Evolutionary conservation across 148 eudicot genomes (phyloP), one percentile per base, ranked within the genome.

Genomic region (Beta vulgaris): DNA sequence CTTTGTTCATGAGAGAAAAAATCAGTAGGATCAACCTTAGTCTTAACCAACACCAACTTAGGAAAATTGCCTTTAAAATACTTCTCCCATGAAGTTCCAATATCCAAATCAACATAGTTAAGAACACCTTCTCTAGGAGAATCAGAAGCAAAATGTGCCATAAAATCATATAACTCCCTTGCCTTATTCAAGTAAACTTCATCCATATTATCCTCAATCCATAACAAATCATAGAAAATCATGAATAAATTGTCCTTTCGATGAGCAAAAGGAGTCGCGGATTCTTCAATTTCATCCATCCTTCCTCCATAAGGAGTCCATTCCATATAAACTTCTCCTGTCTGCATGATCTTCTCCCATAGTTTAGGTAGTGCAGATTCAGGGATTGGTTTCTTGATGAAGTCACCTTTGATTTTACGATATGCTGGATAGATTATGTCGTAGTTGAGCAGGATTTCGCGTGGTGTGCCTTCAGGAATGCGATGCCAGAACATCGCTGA

Each of bases 1-100:
- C 74, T 71, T 40, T 71, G 62, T 12, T 71, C 46, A 55, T 71
- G 74, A 21, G 74, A 54, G 74, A 71, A 71, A 53, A 71, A 71
- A 55, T 71, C 74, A 15, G 74, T 71, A 35, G 62, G 74, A 54
- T 71, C 74, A 55, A 71, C 74, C 34, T 18, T 54, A 35, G 63
- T 71, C 26, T 71, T 71, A 18, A 71, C 63, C 74, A 6, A 54
- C 7, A 71, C 74, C 29, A 71, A 71, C 46, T 36, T 71, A 4
- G 46, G 42, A 36, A 71, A 71, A 35, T 71, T 71, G 2, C 39
- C 49, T n/a, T 40, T 59, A 21, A 71, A 71, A 34, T 71, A 71
- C 9, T 37, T 71, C 26, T 34, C 21, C 63, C 73, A 25, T 8
- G 73, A 19, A 54, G 31, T 8, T 71, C 44, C 74, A 19, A 71